Conservation (phyloP, 2,329 filamentous ascomycete genomes). For the Stagonosporopsis tanaceti region DNA sequence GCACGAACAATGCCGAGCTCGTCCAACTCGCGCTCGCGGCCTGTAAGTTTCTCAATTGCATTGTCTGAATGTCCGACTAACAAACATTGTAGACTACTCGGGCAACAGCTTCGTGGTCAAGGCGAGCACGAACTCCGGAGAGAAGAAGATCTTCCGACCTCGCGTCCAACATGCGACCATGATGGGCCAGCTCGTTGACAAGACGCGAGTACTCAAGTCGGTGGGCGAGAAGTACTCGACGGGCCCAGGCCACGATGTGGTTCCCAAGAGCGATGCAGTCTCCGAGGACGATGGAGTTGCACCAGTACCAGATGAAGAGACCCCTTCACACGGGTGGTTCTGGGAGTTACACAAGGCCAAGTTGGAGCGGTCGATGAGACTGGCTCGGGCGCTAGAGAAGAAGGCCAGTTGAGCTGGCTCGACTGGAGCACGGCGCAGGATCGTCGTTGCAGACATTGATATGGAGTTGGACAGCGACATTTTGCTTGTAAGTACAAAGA, state of each 20-base stretch:
- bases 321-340: background rate
- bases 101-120: constrained; percentile 1
- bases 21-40: background rate
- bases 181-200: background rate
- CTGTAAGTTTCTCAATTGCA: too few relatives aligned
- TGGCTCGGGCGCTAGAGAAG: background rate
- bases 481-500: too few relatives aligned
- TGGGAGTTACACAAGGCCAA: background rate
- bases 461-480: background rate
- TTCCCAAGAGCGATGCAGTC: background rate
- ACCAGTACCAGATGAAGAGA: background rate
- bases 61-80: too few relatives aligned
- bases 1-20: background rate
- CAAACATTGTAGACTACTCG: background rate
- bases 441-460: background rate
- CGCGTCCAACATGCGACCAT: background rate
- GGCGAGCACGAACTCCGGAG: background rate
- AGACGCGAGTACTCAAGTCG: background rate
- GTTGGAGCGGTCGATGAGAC: background rate
- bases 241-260: background rate
- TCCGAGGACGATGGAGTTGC: background rate
- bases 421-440: background rate
- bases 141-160: background rate
- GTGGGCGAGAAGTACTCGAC: background rate
- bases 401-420: background rate